A percentile compares a stretch with the other conserved stretches of the same genome.
Conservation (phyloP, 2,329 filamentous ascomycete genomes). For the Colletotrichum musae region DNA sequence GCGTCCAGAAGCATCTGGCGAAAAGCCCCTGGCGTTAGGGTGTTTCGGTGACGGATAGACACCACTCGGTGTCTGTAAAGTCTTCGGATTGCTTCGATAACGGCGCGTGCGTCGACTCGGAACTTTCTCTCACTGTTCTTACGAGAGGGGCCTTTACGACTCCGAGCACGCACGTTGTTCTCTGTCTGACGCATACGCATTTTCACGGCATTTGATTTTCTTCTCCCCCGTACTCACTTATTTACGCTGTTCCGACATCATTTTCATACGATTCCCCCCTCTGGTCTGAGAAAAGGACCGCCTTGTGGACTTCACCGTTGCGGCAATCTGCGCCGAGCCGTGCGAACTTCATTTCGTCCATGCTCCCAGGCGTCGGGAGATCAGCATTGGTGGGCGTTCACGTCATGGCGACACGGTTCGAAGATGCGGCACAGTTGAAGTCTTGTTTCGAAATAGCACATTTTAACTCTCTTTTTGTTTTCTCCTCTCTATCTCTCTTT, state of each 20-base stretch:
- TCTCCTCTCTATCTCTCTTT: slow-evolving; percentile 13
- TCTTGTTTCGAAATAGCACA: slow-evolving; percentile 4
- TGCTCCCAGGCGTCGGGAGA: slow-evolving; percentile 5
- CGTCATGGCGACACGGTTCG: slow-evolving; percentile 1
- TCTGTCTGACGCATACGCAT: slow-evolving; percentile 32
- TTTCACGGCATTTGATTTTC: slow-evolving; percentile 32
- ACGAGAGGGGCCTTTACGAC: background rate
- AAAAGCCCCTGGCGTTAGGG: slow-evolving; percentile 20
- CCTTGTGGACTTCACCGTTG: background rate
- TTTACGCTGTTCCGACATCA: background rate
- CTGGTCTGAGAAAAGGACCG: slow-evolving; percentile 3
- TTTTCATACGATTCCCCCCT: slow-evolving; percentile 16
- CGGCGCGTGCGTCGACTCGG: background rate
- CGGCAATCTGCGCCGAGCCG: slow-evolving; percentile 5
- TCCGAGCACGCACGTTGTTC: slow-evolving; percentile 4
- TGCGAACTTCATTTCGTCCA: slow-evolving; percentile 8
- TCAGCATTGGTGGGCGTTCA: slow-evolving; percentile 18
- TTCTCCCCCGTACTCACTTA: background rate
- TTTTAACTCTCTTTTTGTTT: slow-evolving; percentile 9
- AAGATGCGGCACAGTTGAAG: slow-evolving; percentile 7
- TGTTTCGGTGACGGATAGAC: slow-evolving; percentile 27
- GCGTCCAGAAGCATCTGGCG: slow-evolving; percentile 3
- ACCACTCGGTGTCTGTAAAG: slow-evolving; percentile 7
- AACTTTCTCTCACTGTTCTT: slow-evolving; percentile 5
- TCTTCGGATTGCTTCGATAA: slow-evolving; percentile 10